phyloP scores from a whole-genome alignment of 257 asterid species.

The Nicotiana noctiflora region DNA sequence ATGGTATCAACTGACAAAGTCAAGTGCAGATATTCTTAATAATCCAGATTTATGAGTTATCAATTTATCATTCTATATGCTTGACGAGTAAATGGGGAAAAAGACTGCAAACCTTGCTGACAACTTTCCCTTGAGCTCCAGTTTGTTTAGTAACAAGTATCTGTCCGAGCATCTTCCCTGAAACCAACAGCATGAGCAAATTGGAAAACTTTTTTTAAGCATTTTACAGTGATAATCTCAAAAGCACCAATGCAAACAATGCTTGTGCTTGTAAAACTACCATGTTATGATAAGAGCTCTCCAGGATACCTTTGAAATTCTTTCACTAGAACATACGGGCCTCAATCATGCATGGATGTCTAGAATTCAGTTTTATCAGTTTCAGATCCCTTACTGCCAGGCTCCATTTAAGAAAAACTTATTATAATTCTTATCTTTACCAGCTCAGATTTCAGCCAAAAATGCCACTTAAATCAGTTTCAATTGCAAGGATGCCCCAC shows the following conservation, averaged over 20 bases:
- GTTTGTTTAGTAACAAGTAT: conserved; percentile 91
- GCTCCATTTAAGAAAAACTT: neutral
- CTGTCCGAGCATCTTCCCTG: conserved; percentile 93
- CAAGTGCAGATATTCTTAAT: neutral
- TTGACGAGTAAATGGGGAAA: neutral
- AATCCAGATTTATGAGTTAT: neutral
- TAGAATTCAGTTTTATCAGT: neutral
- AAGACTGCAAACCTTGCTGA: conserved; percentile 69
- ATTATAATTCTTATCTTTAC: neutral
- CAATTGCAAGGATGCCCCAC: neutral
- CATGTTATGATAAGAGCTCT: neutral
- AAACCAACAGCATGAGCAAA: neutral
- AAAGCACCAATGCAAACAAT: neutral
- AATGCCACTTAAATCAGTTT: neutral
- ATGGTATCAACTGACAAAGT: neutral
- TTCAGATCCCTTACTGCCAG: neutral
- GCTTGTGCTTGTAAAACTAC: neutral
- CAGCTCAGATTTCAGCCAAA: neutral
- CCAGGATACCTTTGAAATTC: neutral
- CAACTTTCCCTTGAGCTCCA: conserved; percentile 89
- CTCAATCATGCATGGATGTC: neutral
- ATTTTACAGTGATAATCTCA: neutral
- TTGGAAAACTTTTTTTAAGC: neutral
- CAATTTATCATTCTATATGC: neutral
- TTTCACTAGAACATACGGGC: neutral